Conservation (phyloP, 768 basidiomycete species). For the Phanerodontia chrysosporium region DNA sequence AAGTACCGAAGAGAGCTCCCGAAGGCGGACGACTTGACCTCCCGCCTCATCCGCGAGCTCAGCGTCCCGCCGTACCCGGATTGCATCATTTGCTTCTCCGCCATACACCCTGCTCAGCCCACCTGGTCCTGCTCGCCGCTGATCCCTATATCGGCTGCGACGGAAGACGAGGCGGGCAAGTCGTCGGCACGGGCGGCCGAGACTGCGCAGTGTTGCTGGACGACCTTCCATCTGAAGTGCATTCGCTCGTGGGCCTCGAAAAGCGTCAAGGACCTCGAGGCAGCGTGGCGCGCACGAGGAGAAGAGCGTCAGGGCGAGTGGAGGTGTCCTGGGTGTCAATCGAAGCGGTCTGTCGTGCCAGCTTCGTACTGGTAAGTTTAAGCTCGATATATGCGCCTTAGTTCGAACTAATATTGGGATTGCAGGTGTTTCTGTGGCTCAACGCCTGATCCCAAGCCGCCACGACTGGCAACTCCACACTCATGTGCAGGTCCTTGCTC, state of each 20-base stretch:
- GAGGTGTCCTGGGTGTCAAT: slow-evolving; percentile 93
- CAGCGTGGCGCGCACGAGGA: slow-evolving; percentile 70
- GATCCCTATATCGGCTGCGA: slow-evolving; percentile 33
- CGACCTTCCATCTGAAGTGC: slow-evolving; percentile 87
- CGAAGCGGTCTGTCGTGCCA: slow-evolving; percentile 64
- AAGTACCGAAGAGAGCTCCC: slow-evolving; percentile 7
- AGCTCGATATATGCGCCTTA: not conserved
- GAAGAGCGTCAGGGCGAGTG: slow-evolving; percentile 73
- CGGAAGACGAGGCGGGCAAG: slow-evolving; percentile 16
- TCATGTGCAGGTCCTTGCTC: slow-evolving; percentile 72
- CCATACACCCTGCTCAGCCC: slow-evolving; percentile 72
- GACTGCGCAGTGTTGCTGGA: slow-evolving; percentile 74
- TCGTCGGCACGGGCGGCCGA: slow-evolving; percentile 2
- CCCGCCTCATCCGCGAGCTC: slow-evolving; percentile 61
- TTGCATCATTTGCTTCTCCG: slow-evolving; percentile 79
- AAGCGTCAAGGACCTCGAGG: slow-evolving; percentile 67
- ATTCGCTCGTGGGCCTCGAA: slow-evolving; percentile 85
- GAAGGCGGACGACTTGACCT: slow-evolving; percentile 65
- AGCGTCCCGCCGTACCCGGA: slow-evolving; percentile 71
- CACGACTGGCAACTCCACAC: slow-evolving; percentile 69
- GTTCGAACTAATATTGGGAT: not conserved
- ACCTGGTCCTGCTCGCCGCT: slow-evolving; percentile 87
- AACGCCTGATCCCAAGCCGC: slow-evolving; percentile 64
- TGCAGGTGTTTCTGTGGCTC: slow-evolving; percentile 83
- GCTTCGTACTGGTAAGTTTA: slow-evolving; percentile 57